Conservation (phyloP, 2,329 filamentous ascomycete species). For the Aphanocladium album region DNA sequence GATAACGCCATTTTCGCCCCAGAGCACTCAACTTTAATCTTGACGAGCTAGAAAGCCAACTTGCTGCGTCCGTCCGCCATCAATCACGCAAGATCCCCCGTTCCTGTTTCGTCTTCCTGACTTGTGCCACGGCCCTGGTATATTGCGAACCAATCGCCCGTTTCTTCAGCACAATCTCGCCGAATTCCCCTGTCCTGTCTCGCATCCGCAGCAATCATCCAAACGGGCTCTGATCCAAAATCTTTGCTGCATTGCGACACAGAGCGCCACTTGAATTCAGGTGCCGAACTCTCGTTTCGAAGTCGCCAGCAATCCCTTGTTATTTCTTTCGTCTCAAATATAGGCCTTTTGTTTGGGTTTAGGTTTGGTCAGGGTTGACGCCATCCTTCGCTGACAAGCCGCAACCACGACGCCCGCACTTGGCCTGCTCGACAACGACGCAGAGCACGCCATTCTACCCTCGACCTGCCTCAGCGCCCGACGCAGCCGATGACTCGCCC, state of each 20-base stretch:
- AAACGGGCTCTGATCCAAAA: neutral
- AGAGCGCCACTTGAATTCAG: neutral
- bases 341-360: neutral
- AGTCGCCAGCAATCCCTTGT: neutral
- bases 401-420: neutral
- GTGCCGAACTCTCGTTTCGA: neutral
- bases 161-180: slow-evolving; percentile 9
- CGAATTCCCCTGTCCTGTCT: slow-evolving; percentile 1
- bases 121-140: neutral
- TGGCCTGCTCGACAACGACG: neutral
- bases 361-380: slow-evolving; percentile 4
- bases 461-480: slow-evolving; percentile 8
- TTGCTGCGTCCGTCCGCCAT: neutral
- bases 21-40: slow-evolving; percentile 27
- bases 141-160: slow-evolving; percentile 8
- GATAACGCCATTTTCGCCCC: slow-evolving; percentile 36
- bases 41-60: neutral
- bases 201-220: neutral
- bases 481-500: slow-evolving; percentile 9
- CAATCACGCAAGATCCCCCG: slow-evolving; percentile 5
- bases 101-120: neutral
- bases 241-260: neutral
- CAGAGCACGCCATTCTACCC: slow-evolving; percentile 14
- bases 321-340: neutral
- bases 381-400: slow-evolving; percentile 9